These are phyloP conservation scores for Penicillium paradoxum DNA, from an alignment of 495 filamentous ascomycete genomes.

Conservation along the genomic window DNA sequence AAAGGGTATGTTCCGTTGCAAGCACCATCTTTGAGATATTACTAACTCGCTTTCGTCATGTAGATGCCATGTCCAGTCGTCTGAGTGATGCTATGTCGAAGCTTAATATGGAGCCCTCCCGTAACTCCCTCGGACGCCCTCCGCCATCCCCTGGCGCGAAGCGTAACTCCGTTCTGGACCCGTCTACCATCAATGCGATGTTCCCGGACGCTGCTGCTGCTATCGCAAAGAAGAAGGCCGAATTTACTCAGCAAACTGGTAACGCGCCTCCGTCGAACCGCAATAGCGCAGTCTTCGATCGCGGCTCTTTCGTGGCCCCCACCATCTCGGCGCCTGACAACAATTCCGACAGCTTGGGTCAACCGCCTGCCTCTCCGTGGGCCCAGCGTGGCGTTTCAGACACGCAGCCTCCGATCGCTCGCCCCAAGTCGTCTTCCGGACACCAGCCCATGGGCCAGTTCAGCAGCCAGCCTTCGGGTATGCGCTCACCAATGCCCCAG, in stretches of 20 bases:
- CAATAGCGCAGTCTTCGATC: conserved; percentile 79
- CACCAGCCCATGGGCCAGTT: conserved; percentile 97
- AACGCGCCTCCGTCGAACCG: conserved; percentile 86
- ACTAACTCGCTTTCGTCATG: conserved; percentile 8
- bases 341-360: conserved; percentile 48
- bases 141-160: conserved; percentile 75
- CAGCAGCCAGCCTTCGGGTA: conserved; percentile 74
- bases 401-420: conserved; percentile 52
- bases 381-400: conserved; percentile 51
- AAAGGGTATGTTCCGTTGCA: conserved; percentile 60
- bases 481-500: conserved; percentile 82
- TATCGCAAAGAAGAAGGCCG: conserved; percentile 94
- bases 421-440: conserved; percentile 86
- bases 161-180: conserved; percentile 85
- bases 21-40: background rate
- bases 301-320: conserved; percentile 72
- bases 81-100: conserved; percentile 98
- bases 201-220: conserved; percentile 97
- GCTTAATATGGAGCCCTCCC: conserved; percentile 75
- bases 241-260: conserved; percentile 91
- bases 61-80: conserved; percentile 96
- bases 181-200: conserved; percentile 97
- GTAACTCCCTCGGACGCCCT: conserved; percentile 77
- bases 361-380: conserved; percentile 75
- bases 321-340: conserved; percentile 66